A percentile compares a stretch with the other conserved stretches of the same genome.
Evolutionary conservation across 345 rosid genomes (phyloP).

Genomic region (Physaria fendleri): DNA sequence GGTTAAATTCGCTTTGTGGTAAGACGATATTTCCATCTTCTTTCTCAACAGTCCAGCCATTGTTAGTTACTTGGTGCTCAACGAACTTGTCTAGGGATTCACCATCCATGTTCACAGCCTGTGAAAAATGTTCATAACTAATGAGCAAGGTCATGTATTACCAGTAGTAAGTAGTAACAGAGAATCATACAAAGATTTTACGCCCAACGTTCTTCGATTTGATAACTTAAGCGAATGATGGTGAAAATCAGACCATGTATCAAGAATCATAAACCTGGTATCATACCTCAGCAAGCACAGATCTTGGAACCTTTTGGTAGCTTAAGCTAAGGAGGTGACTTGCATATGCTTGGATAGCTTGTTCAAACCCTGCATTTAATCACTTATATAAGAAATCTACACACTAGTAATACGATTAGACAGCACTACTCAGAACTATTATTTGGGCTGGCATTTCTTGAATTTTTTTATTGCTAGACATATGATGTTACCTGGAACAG

Average conservation of each 20-base stretch:
- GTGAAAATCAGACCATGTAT: neutral
- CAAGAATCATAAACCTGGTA: neutral
- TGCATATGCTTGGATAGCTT: constrained; percentile 72
- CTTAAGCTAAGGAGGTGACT: constrained; percentile 85
- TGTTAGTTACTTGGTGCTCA: constrained; percentile 58
- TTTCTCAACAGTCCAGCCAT: constrained; percentile 76
- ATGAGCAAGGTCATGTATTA: neutral
- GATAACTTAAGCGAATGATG: neutral
- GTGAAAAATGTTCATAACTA: constrained; percentile 8
- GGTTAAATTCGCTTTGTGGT: constrained; percentile 68
- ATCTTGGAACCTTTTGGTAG: constrained; percentile 82
- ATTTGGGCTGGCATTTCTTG: neutral
- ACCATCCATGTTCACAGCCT: constrained; percentile 85
- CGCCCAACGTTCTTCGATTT: neutral
- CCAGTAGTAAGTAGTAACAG: no score
- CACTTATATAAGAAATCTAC: no score
- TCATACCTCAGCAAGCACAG: constrained; percentile 91
- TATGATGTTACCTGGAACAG: constrained; percentile 64
- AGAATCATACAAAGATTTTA: neutral
- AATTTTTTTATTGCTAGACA: neutral
- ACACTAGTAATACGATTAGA: neutral
- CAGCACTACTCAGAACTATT: neutral
- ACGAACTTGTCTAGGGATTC: constrained; percentile 75
- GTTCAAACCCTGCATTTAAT: no score
- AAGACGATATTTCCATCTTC: constrained; percentile 56